Base-by-base conservation (phyloP, 169 alveolate genomes). In the Cryptosporidium tyzzeri region DNA sequence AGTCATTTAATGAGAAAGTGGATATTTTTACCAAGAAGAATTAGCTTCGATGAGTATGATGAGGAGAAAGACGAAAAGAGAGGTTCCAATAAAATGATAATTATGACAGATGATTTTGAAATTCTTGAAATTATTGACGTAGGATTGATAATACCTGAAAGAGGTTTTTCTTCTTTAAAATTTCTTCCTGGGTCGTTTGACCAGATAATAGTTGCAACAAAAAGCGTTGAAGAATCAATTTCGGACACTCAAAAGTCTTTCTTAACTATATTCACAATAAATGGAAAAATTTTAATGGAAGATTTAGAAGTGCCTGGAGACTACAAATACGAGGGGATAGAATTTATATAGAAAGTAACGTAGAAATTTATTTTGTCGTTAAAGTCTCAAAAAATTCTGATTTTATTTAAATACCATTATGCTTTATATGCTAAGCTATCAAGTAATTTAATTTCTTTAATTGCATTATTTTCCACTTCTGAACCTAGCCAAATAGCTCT, bases 101-200 rank as follows among this genome's bases (percentile, higher is more conserved):
- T 75, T 26, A 45, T 58, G 23, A 50, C 67, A 14, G 86, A 69
- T 39, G 86, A 84, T 58, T 51, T 91, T 59, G 71, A 39, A 48
- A 61, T 58, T 29, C 55, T 84, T 0, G 85, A 91, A 29, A 69
- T 84, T n/a, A 44, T 29, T n/a, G 73, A 62, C 37, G 61, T 80
- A 6, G 91, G 86, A 31, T 62, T 21, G 33, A 1, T 70, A 12
- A 61, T 75, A 4, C 91, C 92, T 1, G 85, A 69, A 31, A 70
- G 92, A 44, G 93, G 93, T 12, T 91, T 85, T 48, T 91, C 93
- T n/a, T 70, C 92, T 12, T 55, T 91, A 55, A 85, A 85, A 31
- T 91, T 91, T 71, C 74, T 91, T 6, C 93, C 93, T 33, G 93
- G 93, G 1, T 85, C 93, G 5, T 53, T 62, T 10, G 93, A 91